Conservation (phyloP, 1,284 basidiomycete species). For the Sporisorium reilianum region DNA sequence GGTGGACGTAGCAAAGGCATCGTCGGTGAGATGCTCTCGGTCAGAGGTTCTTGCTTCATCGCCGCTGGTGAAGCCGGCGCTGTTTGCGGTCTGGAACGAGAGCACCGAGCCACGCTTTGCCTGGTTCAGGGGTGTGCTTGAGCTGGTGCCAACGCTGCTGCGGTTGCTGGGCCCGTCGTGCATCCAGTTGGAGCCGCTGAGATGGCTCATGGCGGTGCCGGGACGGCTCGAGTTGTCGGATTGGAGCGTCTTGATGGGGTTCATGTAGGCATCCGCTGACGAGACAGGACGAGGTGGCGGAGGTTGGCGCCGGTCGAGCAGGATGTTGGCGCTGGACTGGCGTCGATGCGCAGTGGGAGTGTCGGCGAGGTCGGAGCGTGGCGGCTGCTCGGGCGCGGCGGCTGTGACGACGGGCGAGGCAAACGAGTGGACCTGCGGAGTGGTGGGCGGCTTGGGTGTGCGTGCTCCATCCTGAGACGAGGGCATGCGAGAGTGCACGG, state of each 20-base stretch:
- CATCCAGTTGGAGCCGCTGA: constrained; percentile 48
- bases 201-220: constrained; percentile 45
- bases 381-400: constrained; percentile 38
- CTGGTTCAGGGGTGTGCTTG: constrained; percentile 32
- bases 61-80: constrained; percentile 53
- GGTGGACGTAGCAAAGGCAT: neutral
- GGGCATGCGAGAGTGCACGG: constrained; percentile 13
- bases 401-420: constrained; percentile 32
- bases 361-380: constrained; percentile 2
- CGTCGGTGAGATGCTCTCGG: constrained; percentile 23
- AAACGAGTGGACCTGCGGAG: constrained; percentile 12
- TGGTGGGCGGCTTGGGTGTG: constrained; percentile 28
- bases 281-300: constrained; percentile 37
- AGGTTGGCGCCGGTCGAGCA: constrained; percentile 2
- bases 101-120: constrained; percentile 56
- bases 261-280: constrained; percentile 48
- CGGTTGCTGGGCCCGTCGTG: constrained; percentile 40
- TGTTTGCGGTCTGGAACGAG: constrained; percentile 65
- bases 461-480: constrained; percentile 28
- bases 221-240: constrained; percentile 42
- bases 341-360: constrained; percentile 16
- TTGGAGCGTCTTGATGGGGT: constrained; percentile 34
- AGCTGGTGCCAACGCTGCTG: constrained; percentile 46
- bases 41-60: constrained; percentile 42
- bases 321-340: constrained; percentile 10